These are phyloP conservation scores for Mycena haematopus DNA, from an alignment of 768 basidiomycete genomes.

Conservation along the genomic window DNA sequence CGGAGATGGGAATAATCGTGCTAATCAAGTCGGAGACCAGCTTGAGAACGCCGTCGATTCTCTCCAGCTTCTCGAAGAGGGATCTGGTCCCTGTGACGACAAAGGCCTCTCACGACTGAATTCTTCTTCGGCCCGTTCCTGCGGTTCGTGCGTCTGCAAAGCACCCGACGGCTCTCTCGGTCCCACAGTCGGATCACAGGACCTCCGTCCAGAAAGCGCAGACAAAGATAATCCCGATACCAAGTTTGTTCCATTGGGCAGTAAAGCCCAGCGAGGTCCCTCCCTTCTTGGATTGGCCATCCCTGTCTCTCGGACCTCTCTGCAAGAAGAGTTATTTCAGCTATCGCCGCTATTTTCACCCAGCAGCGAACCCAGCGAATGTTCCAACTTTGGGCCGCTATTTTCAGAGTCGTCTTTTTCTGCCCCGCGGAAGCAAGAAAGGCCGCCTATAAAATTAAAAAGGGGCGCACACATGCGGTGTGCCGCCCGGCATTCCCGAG, in stretches of 20 bases:
- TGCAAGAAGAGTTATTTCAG: constrained; percentile 23
- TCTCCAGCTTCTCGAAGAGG: background rate
- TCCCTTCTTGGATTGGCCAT: constrained; percentile 17
- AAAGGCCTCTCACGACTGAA: background rate
- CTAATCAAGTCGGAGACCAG: constrained; percentile 8
- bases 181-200: background rate
- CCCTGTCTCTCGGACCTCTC: constrained; percentile 18
- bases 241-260: too few relatives aligned
- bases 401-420: constrained; percentile 19
- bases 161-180: background rate
- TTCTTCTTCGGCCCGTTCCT: background rate
- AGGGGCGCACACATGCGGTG: background rate
- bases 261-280: constrained; percentile 1
- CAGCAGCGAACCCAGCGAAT: background rate
- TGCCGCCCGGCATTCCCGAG: constrained; percentile 8
- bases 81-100: background rate
- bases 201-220: background rate
- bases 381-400: constrained; percentile 1
- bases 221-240: background rate
- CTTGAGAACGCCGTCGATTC: constrained; percentile 1
- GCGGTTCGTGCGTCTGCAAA: background rate
- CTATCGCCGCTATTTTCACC: constrained; percentile 29
- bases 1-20: background rate
- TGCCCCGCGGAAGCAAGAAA: background rate
- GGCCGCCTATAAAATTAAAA: constrained; percentile 14